Conservation (phyloP, 2,329 filamentous ascomycete species). For the Fusarium sp. region DNA sequence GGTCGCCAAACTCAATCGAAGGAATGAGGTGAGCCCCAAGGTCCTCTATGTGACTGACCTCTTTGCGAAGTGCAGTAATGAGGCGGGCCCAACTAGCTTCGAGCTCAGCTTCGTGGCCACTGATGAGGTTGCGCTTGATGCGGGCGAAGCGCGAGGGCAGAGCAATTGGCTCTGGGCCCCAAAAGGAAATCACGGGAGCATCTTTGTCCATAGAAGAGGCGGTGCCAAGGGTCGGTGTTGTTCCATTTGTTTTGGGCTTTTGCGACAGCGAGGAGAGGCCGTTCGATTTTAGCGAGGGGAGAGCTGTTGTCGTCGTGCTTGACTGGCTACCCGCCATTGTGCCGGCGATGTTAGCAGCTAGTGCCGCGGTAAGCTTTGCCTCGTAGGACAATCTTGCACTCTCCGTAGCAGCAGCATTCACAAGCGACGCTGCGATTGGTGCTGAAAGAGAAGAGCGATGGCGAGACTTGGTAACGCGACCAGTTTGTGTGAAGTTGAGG, state of each 20-base stretch:
- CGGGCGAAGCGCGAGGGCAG: conserved; percentile 66
- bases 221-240: conserved; percentile 14
- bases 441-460: conserved; percentile 36
- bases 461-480: conserved; percentile 42
- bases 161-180: conserved; percentile 66
- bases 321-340: conserved; percentile 27
- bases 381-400: conserved; percentile 35
- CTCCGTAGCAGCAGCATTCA: conserved; percentile 34
- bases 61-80: conserved; percentile 59
- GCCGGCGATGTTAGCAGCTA: conserved; percentile 20
- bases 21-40: conserved; percentile 64
- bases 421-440: conserved; percentile 33
- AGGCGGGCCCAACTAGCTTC: conserved; percentile 65
- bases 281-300: conserved; percentile 27
- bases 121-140: conserved; percentile 64
- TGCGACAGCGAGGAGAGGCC: conserved; percentile 12
- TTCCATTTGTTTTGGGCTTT: conserved; percentile 13
- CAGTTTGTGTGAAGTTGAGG: conserved; percentile 35
- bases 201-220: conserved; percentile 52
- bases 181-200: conserved; percentile 64
- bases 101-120: conserved; percentile 64
- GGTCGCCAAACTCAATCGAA: conserved; percentile 63
- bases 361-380: conserved; percentile 28
- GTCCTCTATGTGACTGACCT: conserved; percentile 62
- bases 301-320: conserved; percentile 26